Conservation (phyloP, 495 filamentous ascomycete genomes). For the Xylaria cubensis region DNA sequence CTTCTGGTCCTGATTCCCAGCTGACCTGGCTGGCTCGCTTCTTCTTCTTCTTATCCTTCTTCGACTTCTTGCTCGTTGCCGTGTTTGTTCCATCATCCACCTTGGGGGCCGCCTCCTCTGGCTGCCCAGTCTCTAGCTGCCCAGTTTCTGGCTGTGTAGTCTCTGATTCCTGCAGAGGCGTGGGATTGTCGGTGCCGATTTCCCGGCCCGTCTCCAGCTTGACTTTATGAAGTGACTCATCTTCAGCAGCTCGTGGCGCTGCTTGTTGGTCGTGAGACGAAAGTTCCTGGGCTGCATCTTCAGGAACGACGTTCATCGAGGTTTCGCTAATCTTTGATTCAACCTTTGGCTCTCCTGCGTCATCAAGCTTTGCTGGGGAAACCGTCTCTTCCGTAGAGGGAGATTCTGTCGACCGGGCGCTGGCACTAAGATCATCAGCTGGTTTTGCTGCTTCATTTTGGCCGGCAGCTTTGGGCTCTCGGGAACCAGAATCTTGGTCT, state of each 20-base stretch:
- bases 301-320: not conserved
- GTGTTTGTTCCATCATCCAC: slow-evolving; percentile 24
- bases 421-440: not conserved
- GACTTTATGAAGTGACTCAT: slow-evolving; percentile 11
- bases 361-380: not conserved
- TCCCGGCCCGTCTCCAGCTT: not conserved
- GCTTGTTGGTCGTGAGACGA: slow-evolving; percentile 23
- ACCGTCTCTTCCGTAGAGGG: not conserved
- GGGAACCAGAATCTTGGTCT: not conserved
- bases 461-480: not conserved
- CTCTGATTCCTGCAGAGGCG: slow-evolving; percentile 11
- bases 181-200: not conserved
- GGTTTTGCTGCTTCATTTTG: not conserved
- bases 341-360: not conserved
- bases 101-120: slow-evolving; percentile 21
- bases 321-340: not conserved
- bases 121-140: slow-evolving; percentile 14
- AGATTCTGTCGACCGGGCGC: not conserved
- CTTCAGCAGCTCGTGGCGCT: not conserved
- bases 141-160: slow-evolving; percentile 18
- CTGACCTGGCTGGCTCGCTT: slow-evolving; percentile 35
- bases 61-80: slow-evolving; percentile 36
- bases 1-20: slow-evolving; percentile 27
- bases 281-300: not conserved
- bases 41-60: slow-evolving; percentile 48